Evolutionary conservation across 352 stramenopile species (phyloP).

Genomic region (Elongisporangium anandrum): DNA sequence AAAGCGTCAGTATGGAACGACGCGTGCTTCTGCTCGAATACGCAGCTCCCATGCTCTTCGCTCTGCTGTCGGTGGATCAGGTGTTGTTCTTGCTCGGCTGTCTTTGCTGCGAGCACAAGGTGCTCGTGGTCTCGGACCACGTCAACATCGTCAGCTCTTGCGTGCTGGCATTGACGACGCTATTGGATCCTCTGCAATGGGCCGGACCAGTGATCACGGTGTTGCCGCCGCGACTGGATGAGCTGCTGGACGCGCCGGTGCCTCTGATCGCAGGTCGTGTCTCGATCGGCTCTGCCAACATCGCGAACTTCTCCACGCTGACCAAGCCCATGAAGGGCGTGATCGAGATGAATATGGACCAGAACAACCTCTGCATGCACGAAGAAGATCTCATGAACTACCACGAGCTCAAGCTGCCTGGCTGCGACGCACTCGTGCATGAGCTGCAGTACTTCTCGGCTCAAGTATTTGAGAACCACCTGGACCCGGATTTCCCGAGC

Average conservation of each 20-base stretch:
- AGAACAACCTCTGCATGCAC: slow-evolving; percentile 73
- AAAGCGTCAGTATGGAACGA: slow-evolving; percentile 46
- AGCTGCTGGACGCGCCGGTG: slow-evolving; percentile 73
- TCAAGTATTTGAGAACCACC: slow-evolving; percentile 51
- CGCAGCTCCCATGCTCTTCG: slow-evolving; percentile 62
- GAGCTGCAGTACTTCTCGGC: slow-evolving; percentile 54
- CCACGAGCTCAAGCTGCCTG: slow-evolving; percentile 73
- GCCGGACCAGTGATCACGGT: slow-evolving; percentile 72
- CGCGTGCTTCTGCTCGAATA: slow-evolving; percentile 70
- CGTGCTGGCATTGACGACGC: slow-evolving; percentile 63
- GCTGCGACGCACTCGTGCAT: slow-evolving; percentile 64
- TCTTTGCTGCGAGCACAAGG: slow-evolving; percentile 72
- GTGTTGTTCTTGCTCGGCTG: slow-evolving; percentile 73
- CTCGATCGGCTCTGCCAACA: slow-evolving; percentile 37
- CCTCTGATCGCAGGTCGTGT: slow-evolving; percentile 76
- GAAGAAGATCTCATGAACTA: slow-evolving; percentile 68
- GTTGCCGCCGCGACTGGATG: slow-evolving; percentile 56
- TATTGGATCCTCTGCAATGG: slow-evolving; percentile 71
- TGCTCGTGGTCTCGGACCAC: slow-evolving; percentile 72
- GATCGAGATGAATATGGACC: slow-evolving; percentile 82
- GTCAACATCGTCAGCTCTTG: slow-evolving; percentile 75
- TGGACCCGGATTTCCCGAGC: slow-evolving; percentile 54
- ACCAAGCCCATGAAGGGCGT: slow-evolving; percentile 57
- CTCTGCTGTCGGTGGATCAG: slow-evolving; percentile 70
- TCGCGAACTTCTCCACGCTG: slow-evolving; percentile 53